phyloP scores from a whole-genome alignment of 768 basidiomycete species.

The Lentinus brumalis region DNA sequence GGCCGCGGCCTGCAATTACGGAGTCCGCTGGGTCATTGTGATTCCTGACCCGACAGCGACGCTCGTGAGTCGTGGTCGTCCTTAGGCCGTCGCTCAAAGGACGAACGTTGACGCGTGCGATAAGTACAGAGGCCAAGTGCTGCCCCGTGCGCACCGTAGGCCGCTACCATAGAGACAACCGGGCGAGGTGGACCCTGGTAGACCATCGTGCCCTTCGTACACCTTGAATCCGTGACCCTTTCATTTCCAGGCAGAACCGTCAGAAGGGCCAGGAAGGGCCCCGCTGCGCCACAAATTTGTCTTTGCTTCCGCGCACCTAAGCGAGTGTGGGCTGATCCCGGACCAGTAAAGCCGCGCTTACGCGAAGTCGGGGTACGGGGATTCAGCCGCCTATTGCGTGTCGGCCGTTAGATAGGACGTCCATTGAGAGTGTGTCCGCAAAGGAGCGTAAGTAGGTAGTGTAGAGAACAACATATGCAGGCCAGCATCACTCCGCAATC shows the following conservation, averaged over 20 bases:
- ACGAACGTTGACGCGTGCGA: neutral
- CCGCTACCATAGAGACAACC: constrained; percentile 15
- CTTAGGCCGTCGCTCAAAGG: too few relatives aligned
- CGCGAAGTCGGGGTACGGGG: neutral
- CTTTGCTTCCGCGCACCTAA: neutral
- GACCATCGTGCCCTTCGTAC: neutral
- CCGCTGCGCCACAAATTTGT: constrained; percentile 9
- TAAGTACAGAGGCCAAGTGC: neutral
- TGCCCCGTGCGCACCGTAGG: neutral
- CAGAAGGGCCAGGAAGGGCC: neutral
- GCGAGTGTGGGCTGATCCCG: neutral
- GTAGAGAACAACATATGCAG: constrained; percentile 5
- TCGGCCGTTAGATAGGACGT: neutral
- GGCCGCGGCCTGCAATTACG: too few relatives aligned
- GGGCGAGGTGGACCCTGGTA: neutral
- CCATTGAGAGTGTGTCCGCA: neutral
- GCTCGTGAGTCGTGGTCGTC: neutral
- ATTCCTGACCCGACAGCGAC: neutral
- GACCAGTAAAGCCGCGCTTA: too few relatives aligned
- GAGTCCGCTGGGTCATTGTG: too few relatives aligned
- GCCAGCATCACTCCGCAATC: neutral
- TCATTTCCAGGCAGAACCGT: constrained; percentile 1
- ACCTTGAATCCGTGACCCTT: neutral
- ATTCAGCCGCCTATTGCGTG: neutral
- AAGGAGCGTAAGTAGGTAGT: constrained; percentile 1